Conservation (phyloP, 2,329 filamentous ascomycete genomes). For the Coniochaeta pulveracea region DNA sequence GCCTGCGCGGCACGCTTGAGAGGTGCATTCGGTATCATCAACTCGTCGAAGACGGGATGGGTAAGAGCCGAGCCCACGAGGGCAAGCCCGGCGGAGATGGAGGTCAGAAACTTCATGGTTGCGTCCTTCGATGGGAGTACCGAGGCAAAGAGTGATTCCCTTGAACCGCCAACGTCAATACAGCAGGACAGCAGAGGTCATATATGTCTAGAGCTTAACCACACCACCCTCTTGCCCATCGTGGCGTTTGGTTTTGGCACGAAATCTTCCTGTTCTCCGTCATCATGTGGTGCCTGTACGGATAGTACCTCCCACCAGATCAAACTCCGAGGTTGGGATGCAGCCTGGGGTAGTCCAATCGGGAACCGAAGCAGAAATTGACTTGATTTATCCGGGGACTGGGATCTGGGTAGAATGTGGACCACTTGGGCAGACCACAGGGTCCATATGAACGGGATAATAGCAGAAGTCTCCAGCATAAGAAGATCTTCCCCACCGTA, state of each 20-base stretch:
- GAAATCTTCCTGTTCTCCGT: not conserved
- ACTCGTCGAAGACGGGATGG: conserved; percentile 11
- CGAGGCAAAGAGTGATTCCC: not conserved
- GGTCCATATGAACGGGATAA: too few species aligned
- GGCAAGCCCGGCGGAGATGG: conserved; percentile 7
- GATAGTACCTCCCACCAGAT: too few species aligned
- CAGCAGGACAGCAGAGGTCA: too few species aligned
- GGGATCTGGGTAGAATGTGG: too few species aligned
- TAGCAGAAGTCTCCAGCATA: too few species aligned
- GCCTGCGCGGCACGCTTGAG: conserved; percentile 14
- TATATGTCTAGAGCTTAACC: too few species aligned
- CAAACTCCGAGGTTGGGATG: not conserved
- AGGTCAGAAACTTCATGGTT: conserved; percentile 12
- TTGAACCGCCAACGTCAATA: not conserved
- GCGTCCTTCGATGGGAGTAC: too few species aligned
- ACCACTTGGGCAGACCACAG: too few species aligned
- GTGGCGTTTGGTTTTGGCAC: too few species aligned
- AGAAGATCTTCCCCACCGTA: too few species aligned
- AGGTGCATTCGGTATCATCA: conserved; percentile 10
- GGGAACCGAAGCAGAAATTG: conserved; percentile 4
- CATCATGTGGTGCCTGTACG: too few species aligned
- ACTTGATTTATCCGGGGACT: conserved; percentile 2
- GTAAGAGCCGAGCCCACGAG: conserved; percentile 8
- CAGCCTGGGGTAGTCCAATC: conserved; percentile 6
- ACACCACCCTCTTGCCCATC: too few species aligned